phyloP scores from a whole-genome alignment of 2,329 filamentous ascomycete species.

The Aureobasidium namibiae region DNA sequence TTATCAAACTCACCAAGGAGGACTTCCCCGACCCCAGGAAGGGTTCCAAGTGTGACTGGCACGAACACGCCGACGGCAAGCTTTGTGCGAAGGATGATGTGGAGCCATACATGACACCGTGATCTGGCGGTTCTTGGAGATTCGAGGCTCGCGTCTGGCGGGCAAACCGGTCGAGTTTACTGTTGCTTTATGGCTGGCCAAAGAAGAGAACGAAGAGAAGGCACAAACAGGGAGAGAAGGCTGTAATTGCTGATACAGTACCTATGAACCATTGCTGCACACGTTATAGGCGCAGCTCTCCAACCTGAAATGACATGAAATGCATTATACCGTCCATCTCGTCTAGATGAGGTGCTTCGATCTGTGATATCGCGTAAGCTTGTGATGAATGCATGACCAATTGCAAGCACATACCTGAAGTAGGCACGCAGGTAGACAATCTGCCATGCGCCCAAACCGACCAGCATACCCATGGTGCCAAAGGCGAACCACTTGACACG shows the following conservation, averaged over 20 bases:
- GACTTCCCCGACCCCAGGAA: constrained; percentile 23
- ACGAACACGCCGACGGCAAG: constrained; percentile 22
- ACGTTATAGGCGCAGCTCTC: not conserved
- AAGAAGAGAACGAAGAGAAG: not conserved
- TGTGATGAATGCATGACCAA: not conserved
- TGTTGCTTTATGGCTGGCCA: not conserved
- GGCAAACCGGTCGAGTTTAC: not conserved
- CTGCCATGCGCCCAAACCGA: constrained; percentile 91
- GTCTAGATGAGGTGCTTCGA: constrained; percentile 45
- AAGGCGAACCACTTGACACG: constrained; percentile 98
- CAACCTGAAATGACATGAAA: constrained; percentile 10
- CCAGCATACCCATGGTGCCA: constrained; percentile 81
- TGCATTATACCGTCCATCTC: constrained; percentile 3
- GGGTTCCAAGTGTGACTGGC: constrained; percentile 23
- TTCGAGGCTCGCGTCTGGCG: not conserved
- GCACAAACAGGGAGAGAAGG: not conserved
- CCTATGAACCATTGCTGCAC: constrained; percentile 10
- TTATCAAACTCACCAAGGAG: constrained; percentile 21
- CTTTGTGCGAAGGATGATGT: constrained; percentile 5
- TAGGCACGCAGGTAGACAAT: constrained; percentile 95
- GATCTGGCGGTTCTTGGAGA: not conserved
- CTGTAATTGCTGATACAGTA: constrained; percentile 11
- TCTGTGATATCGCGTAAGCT: constrained; percentile 19
- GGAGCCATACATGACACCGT: constrained; percentile 15
- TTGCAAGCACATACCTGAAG: constrained; percentile 59